phyloP scores from a whole-genome alignment of 371 early-diverging fungal species.

The Dinochytrium kinnereticum region DNA sequence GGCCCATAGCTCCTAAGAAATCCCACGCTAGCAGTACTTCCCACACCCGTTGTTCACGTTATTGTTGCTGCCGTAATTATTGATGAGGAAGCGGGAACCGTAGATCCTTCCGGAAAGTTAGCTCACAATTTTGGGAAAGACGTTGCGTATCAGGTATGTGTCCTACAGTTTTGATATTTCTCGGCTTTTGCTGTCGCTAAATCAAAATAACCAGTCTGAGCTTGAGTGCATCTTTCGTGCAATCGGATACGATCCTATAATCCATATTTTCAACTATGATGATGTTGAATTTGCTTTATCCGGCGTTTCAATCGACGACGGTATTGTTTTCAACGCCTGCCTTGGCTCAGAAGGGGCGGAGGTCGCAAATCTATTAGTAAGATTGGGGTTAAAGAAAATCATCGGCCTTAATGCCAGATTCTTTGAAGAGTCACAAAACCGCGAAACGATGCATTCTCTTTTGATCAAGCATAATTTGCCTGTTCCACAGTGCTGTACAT shows the following conservation, averaged over 20 bases:
- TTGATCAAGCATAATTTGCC: conserved; percentile 21
- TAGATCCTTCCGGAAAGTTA: conserved; percentile 42
- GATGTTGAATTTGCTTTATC: conserved; percentile 32
- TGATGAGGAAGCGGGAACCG: conserved; percentile 33
- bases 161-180: neutral
- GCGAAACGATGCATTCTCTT: conserved; percentile 28
- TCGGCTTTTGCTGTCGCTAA: neutral
- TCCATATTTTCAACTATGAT: conserved; percentile 43
- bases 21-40: conserved; percentile 36
- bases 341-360: conserved; percentile 41
- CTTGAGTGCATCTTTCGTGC: conserved; percentile 39
- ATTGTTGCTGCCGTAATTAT: conserved; percentile 37
- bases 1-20: conserved; percentile 37
- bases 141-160: conserved; percentile 31
- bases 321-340: conserved; percentile 43
- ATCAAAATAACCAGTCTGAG: conserved; percentile 30
- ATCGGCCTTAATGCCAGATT: conserved; percentile 43
- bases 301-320: conserved; percentile 28
- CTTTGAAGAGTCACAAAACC: conserved; percentile 32
- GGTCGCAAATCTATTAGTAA: conserved; percentile 34
- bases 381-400: conserved; percentile 28
- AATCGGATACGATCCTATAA: conserved; percentile 42
- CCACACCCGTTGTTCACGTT: conserved; percentile 45
- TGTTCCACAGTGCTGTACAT: conserved; percentile 20
- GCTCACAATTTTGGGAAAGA: conserved; percentile 41